Base-by-base conservation (phyloP, 2,329 filamentous ascomycete species). In the Dothistroma septosporum region DNA sequence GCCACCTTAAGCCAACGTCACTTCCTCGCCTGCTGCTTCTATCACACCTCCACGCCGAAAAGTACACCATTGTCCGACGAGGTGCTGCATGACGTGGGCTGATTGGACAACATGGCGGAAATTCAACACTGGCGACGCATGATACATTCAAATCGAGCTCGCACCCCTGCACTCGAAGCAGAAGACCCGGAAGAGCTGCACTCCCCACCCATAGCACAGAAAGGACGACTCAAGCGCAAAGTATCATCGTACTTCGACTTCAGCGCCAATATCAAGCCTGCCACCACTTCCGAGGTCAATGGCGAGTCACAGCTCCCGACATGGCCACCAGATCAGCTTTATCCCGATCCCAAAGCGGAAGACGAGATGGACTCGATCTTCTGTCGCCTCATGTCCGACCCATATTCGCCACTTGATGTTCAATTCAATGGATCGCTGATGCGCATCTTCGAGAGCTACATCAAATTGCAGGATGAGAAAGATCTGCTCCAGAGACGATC, bases 361-460 rank as follows among this genome's bases (percentile, higher is more conserved):
- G 58, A 64, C n/a, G 61, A 71, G 53, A 67, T 74, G 57, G 70
- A 74, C 53, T 62, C 67, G 11, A 64, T 75, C 12, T 70, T 73
- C 67, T 68, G 68, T 50, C 62, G 62, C 8, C 54, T 75, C 16
- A 67, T 76, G 65, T 54, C 65, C 16, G 57, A 68, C 14, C 72
- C 73, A 1, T 69, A 71, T 49, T 57, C 61, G 8, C 55, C 58
- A 7, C 69, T 76, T 9, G 70, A 71, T 24, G 44, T 67, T 8
- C 62, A 66, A 33, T 70, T 76, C 65, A 76, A 76, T 60, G 74
- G 72, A 58, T 72, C 72, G 1, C 63, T 80, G 1, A 72, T 79
- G 48, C 70, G 71, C n/a, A 71, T 80, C 19, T 77, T 79, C 47
- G 78, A 79, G 56, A 71, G 74, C 32, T 78, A 76, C 62, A 68